Evolutionary conservation across 257 asterid genomes (phyloP), one percentile per base, ranked within the genome.

Genomic region (Parsonsia alboflavescens): DNA sequence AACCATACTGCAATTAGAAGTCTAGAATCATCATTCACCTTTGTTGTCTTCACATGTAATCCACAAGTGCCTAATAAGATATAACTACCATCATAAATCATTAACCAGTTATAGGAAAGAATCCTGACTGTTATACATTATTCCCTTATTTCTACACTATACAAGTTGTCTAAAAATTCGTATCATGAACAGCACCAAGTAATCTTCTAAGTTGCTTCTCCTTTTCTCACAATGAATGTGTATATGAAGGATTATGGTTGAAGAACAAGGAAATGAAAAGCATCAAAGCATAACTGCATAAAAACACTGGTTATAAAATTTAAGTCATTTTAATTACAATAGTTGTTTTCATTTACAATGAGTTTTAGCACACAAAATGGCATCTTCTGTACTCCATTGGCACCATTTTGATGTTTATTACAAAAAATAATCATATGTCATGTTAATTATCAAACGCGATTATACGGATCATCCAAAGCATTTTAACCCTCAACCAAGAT

Each of bases 131-230:
- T 57, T 57, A 16, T 16, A 6, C 39, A 33, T 33, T 19, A 63
- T 63, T 62, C 68, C 68, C 45, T 62, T 68, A 48, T 68, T 68
- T 56, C 69, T 57, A 39, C 61, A 13, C 15, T 22, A 8, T 9
- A 52, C 24, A 56, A 36, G 41, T 16, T 46, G 49, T 36, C 50
- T 49, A 17, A 62, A 9, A 39, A 62, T 24, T 59, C 52, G 16
- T 24, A 57, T 30, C 45, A 63, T 3, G 50, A 73, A 62, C 48
- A 44, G 3, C 8, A 41, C 15, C 15, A 21, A 66, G 44, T 48
- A 9, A 15, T 49, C 42, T 49, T 24, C 48, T 39, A 65, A 65
- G 11, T 74, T 42, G 19, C 33, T 75, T 30, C 11, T 41, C 11
- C 11, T 21, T 17, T 30, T 30, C 11, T 63, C 68, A 19, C 21